These are phyloP conservation scores for Vitis rotundifolia DNA, from an alignment of 164 flowering plant species.

Conservation along the genomic window DNA sequence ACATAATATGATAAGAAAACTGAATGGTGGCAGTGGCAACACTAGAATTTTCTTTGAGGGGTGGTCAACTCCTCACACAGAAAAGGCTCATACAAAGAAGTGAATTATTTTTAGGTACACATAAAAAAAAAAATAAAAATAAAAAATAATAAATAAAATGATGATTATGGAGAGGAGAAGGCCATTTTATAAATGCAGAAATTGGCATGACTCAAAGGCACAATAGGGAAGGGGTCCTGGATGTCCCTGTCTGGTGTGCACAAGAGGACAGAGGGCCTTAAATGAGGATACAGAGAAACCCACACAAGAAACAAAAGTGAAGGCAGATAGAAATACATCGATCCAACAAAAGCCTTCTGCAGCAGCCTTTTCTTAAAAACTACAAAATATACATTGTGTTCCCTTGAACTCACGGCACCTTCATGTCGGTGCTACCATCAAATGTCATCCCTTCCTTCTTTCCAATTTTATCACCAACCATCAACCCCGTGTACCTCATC, in stretches of 20 bases:
- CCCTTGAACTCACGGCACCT: constrained; percentile 1
- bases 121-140: no score
- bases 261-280: constrained; percentile 25
- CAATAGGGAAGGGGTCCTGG: neutral
- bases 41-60: no score
- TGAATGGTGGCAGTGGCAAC: no score
- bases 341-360: constrained; percentile 4
- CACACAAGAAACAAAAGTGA: constrained; percentile 23
- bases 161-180: no score
- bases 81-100: no score
- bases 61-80: no score
- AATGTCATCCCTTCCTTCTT: neutral
- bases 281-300: constrained; percentile 19
- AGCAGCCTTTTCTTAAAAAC: neutral
- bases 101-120: no score
- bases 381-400: neutral
- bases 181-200: no score
- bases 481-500: no score
- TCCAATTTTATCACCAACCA: neutral
- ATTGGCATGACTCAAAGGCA: no score
- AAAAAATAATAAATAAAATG: no score
- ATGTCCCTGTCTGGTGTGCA: constrained; percentile 16
- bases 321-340: constrained; percentile 12
- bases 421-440: neutral
- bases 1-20: no score